A percentile compares a stretch with the other conserved stretches of the same genome.
These are phyloP conservation scores for Colletotrichum eleusines DNA, from an alignment of 2,329 filamentous ascomycete genomes.

Conservation along the genomic window DNA sequence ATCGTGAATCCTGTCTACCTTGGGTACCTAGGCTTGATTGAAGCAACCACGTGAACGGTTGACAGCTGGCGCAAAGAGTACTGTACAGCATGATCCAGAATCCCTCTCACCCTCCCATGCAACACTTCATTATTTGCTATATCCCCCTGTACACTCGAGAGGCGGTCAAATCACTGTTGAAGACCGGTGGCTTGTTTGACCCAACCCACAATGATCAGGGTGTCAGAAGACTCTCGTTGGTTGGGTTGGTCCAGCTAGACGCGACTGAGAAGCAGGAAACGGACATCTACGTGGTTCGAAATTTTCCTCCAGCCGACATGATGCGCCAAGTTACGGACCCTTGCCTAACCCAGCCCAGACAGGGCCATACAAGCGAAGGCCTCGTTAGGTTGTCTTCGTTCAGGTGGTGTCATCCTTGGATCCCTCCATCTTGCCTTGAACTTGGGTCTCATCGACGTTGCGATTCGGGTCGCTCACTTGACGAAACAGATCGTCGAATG, in stretches of 20 bases:
- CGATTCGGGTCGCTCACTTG: slow-evolving; percentile 3
- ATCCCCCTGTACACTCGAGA: background rate
- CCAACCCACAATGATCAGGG: background rate
- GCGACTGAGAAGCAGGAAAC: background rate
- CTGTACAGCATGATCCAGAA: background rate
- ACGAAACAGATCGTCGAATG: slow-evolving; percentile 20
- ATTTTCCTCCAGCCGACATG: background rate
- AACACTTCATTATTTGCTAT: background rate
- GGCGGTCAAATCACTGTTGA: slow-evolving; percentile 6
- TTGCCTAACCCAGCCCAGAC: background rate
- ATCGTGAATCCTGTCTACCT: background rate
- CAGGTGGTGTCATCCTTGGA: background rate
- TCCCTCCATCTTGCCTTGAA: background rate
- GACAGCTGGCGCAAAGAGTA: background rate
- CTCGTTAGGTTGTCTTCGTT: background rate
- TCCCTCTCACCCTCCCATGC: background rate
- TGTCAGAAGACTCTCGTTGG: background rate
- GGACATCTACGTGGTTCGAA: background rate
- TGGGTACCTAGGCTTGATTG: background rate
- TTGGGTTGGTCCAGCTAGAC: background rate
- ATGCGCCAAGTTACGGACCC: background rate
- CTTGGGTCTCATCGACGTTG: background rate
- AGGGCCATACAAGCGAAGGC: background rate
- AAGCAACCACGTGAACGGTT: background rate
- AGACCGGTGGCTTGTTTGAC: slow-evolving; percentile 18